Percentiles rank a stretch among this genome's conserved stretches.
These are phyloP conservation scores for Tolypocladium endophyticum DNA, from an alignment of 2,329 filamentous ascomycete species.

Conservation along the genomic window DNA sequence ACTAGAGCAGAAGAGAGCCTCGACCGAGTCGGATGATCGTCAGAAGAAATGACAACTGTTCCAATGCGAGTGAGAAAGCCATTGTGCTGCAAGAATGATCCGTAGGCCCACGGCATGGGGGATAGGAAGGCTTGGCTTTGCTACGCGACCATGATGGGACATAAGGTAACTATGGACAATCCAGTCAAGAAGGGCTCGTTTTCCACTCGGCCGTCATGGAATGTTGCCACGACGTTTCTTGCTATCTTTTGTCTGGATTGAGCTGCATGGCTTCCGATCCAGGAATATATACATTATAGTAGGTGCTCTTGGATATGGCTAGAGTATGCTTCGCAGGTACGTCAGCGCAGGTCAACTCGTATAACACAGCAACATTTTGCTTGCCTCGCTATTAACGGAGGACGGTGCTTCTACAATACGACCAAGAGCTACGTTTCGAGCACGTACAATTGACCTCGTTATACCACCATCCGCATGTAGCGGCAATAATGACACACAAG, in stretches of 20 bases:
- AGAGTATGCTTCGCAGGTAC: neutral
- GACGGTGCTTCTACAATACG: neutral
- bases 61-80: too few relatives aligned
- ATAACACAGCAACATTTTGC: neutral
- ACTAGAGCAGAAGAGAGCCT: too few relatives aligned
- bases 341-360: neutral
- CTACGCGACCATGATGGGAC: too few relatives aligned
- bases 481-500: neutral
- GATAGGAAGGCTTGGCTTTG: too few relatives aligned
- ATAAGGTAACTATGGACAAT: neutral
- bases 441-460: neutral
- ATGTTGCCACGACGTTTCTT: neutral
- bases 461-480: neutral
- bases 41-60: neutral
- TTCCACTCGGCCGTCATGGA: neutral
- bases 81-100: too few relatives aligned
- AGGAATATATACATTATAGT: neutral
- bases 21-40: too few relatives aligned
- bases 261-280: neutral
- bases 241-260: neutral
- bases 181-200: neutral
- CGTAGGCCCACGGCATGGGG: too few relatives aligned
- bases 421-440: neutral
- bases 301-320: neutral
- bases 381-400: neutral